These are phyloP conservation scores for Debaryomyces fabryi DNA, from an alignment of 1,139 yeast genomes.

Conservation along the genomic window DNA sequence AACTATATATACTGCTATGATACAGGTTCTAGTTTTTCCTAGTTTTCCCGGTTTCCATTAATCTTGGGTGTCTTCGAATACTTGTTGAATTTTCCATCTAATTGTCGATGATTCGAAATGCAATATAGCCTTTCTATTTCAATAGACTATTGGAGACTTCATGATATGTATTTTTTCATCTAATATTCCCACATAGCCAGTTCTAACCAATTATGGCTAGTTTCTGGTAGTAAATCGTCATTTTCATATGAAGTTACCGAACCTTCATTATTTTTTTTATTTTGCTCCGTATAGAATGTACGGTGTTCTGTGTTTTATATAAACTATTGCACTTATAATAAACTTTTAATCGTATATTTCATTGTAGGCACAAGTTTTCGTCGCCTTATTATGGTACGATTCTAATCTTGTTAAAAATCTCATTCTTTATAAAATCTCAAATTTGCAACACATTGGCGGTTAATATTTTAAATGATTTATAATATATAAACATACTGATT, in stretches of 20 bases:
- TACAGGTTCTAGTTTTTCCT: background rate
- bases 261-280: conserved; percentile 2
- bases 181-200: background rate
- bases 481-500: background rate
- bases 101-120: background rate
- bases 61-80: background rate
- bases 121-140: background rate
- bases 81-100: background rate
- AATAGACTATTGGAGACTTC: background rate
- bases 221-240: background rate
- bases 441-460: conserved; percentile 5
- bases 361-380: background rate
- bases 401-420: background rate
- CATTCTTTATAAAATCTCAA: background rate
- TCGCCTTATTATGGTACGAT: too few species aligned
- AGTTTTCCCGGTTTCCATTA: background rate
- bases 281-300: background rate
- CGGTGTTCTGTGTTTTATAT: background rate
- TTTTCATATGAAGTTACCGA: background rate
- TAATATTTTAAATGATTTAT: background rate
- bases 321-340: conserved; percentile 6
- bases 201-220: background rate
- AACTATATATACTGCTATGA: background rate
- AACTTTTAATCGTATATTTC: background rate
- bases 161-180: background rate